Evolutionary conservation across 306 rosid genomes (phyloP).

Genomic region (Corylus heterophylla): DNA sequence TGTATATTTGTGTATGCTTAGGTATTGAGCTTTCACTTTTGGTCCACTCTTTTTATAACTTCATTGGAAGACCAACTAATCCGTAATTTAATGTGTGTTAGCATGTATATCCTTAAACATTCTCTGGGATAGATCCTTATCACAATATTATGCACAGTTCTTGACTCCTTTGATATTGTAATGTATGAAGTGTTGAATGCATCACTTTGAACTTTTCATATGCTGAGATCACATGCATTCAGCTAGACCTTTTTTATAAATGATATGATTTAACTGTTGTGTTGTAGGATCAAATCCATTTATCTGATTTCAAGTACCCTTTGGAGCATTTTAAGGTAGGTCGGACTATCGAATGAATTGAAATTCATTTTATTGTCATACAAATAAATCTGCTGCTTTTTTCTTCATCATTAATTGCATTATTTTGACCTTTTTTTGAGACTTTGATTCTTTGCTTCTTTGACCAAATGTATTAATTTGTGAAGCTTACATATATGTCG

Average conservation of each 20-base stretch:
- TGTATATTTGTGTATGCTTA: not conserved
- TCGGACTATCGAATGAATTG: slow-evolving; percentile 9
- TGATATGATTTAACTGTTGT: slow-evolving; percentile 26
- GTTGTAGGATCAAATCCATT: slow-evolving; percentile 84
- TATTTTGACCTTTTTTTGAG: not conserved
- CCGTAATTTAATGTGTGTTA: not conserved
- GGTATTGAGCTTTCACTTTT: not conserved
- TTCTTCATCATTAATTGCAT: not conserved
- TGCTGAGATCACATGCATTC: slow-evolving; percentile 19
- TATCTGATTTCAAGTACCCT: slow-evolving; percentile 80
- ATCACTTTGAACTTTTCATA: slow-evolving; percentile 15
- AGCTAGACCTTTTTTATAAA: slow-evolving; percentile 18
- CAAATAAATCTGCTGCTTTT: slow-evolving; percentile 8
- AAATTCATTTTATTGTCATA: slow-evolving; percentile 24
- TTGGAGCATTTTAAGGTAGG: slow-evolving; percentile 81
- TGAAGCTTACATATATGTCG: not conserved
- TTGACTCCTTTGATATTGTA: not conserved
- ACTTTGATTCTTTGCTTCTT: not conserved
- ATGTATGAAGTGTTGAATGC: not conserved
- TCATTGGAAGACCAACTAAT: not conserved
- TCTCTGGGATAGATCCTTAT: not conserved
- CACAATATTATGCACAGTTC: not conserved
- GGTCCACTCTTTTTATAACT: not conserved
- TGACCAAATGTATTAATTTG: not conserved
- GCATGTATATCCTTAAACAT: not conserved